Base-by-base conservation (phyloP, 2,329 filamentous ascomycete genomes). In the Colletotrichum sojae region DNA sequence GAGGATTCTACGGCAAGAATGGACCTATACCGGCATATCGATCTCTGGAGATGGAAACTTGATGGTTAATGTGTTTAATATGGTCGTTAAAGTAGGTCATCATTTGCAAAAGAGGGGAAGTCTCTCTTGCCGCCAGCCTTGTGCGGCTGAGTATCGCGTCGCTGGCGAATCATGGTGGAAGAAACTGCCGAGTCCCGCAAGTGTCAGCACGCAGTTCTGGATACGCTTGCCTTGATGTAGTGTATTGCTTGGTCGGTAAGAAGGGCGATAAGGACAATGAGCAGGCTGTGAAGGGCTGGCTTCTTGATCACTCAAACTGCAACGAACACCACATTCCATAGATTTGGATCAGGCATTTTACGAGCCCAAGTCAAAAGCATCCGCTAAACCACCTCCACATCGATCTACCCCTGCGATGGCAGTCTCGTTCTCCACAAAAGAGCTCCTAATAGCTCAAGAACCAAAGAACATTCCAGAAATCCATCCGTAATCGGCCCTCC, bases 151-250 rank as follows among this genome's bases (percentile, higher is more conserved):
- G 13, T 45, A 45, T 45, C 43, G n/a, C 43, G 43, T 15, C 43
- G 43, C 43, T 45, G 43, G 43, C 43, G 43, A 45, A 45, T 45
- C 43, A 45, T 45, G 43, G 43, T 45, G 43, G 43, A n/a, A 45
- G 43, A 45, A 45, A 5, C 43, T 45, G 43, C 43, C 43, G n/a
- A 45, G 43, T 45, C 43, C 43, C 43, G 13, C n/a, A n/a, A 15
- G n/a, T 45, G 43, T 45, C 43, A 45, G 43, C 43, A 45, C n/a
- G 43, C 43, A n/a, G 13, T 45, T 3, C 3, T 45, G 43, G 43
- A 45, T n/a, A 12, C 43, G 43, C 13, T 45, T 12, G 43, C n/a
- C 27, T 31, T 31, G 27, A n/a, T 45, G 43, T 45, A 45, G n/a
- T n/a, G 3, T 45, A 15, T 45, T 15, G 13, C 43, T 15, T 15